Evolutionary conservation across 2,329 filamentous ascomycete genomes (phyloP), one percentile per base, ranked within the genome.

Genomic region (Calonectria pseudoturangicola): DNA sequence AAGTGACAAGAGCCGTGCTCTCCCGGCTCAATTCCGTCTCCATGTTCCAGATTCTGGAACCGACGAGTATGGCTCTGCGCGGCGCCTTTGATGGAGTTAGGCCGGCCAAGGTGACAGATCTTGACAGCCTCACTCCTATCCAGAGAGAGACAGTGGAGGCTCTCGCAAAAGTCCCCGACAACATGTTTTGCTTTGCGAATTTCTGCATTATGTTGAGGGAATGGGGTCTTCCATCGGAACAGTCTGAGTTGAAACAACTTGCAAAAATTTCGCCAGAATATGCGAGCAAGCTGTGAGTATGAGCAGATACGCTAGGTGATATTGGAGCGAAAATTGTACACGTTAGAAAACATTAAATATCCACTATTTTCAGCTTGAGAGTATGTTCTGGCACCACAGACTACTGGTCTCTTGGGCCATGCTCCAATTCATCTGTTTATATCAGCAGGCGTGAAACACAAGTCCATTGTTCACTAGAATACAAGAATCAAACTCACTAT

Each of bases 61-160:
- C 47, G 3, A 21, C 64, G 10, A 13, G 25, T 15, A 41, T 45
- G n/a, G 65, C 65, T 15, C 18, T 68, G 6, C 39, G 27, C n/a
- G 13, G 43, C 10, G 51, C 56, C n/a, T 68, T 68, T 39, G 51
- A 68, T 2, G 65, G 65, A 12, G 51, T 58, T 27, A 60, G 39
- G 50, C 65, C 65, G 4, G 27, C 7, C 27, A 36, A 27, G 27
- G 8, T 28, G 3, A 9, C 13, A 1, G 50, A 45, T 8, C 60
- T 56, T 27, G n/a, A 36, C 2, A n/a, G 21, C 28, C 45, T 68
- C 18, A 48, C n/a, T 13, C 51, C 51, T 3, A 3, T 68, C 3
- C 65, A 68, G 41, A 54, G 33, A 9, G 65, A 68, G 21, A 13
- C 48, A 13, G 18, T 60, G 12, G 13, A 12, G n/a, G 13, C 27